A percentile compares a stretch with the other conserved stretches of the same genome.
These are phyloP conservation scores for Microcera coccophila DNA, from an alignment of 2,329 filamentous ascomycete species.

Conservation along the genomic window DNA sequence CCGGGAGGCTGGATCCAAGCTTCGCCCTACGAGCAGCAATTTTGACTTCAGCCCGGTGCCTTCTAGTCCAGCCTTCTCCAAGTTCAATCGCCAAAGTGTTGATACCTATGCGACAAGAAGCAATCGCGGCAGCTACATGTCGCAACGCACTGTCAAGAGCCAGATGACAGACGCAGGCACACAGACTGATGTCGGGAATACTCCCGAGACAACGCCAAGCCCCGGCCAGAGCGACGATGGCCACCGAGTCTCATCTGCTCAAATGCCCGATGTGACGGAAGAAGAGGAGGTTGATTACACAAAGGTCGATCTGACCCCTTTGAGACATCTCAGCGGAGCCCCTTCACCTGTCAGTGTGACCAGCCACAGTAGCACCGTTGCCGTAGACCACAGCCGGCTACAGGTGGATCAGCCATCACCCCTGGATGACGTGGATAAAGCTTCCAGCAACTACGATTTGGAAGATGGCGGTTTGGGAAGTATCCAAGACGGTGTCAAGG, in stretches of 20 bases:
- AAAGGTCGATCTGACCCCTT: constrained; percentile 51
- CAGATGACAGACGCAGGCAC: constrained; percentile 67
- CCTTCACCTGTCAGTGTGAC: constrained; percentile 18
- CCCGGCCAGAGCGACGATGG: constrained; percentile 53
- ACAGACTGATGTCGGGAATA: constrained; percentile 55
- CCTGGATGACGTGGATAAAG: constrained; percentile 22
- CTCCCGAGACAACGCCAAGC: constrained; percentile 53
- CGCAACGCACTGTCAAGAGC: constrained; percentile 63
- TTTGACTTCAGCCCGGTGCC: constrained; percentile 80
- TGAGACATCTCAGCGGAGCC: constrained; percentile 42
- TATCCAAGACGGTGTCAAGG: constrained; percentile 23
- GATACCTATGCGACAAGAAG: constrained; percentile 60
- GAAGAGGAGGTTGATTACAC: constrained; percentile 59
- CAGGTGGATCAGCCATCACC: constrained; percentile 17
- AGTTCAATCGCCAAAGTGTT: constrained; percentile 61
- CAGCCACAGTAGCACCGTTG: constrained; percentile 19
- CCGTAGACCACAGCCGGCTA: constrained; percentile 18
- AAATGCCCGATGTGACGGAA: constrained; percentile 33
- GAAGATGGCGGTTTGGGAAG: constrained; percentile 25
- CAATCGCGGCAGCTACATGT: constrained; percentile 72
- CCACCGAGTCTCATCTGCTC: constrained; percentile 39
- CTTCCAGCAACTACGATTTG: constrained; percentile 23
- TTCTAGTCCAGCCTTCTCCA: constrained; percentile 64
- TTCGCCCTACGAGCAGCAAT: constrained; percentile 69
- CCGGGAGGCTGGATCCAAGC: constrained; percentile 71